These are phyloP conservation scores for Aphanomyces euteiches DNA, from an alignment of 352 stramenopile species.

Conservation along the genomic window DNA sequence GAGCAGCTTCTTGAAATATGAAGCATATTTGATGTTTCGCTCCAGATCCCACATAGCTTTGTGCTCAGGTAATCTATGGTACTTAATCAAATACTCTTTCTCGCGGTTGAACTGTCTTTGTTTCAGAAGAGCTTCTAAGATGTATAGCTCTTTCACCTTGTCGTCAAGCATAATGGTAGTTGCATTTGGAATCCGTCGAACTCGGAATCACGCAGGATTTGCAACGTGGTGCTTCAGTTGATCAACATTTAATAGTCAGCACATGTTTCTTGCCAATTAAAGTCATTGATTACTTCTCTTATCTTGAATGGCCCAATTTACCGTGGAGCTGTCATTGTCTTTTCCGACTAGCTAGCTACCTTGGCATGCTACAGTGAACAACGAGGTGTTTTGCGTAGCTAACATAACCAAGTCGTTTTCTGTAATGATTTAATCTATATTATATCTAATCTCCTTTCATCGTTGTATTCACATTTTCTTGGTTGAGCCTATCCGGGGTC, in stretches of 20 bases:
- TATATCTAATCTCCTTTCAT: constrained; percentile 12
- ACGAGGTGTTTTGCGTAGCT: background rate
- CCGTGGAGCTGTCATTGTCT: background rate
- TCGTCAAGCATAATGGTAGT: background rate
- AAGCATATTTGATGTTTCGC: background rate
- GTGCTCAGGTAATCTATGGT: background rate
- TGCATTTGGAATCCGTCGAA: background rate
- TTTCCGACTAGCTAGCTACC: background rate
- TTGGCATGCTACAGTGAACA: constrained; percentile 10
- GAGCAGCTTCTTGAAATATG: background rate
- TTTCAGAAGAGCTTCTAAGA: background rate
- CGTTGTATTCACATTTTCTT: background rate
- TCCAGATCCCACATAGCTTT: background rate
- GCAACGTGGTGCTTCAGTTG: background rate
- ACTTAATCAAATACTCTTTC: background rate
- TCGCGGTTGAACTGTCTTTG: background rate
- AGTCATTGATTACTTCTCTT: background rate
- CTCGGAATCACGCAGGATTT: background rate
- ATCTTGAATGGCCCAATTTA: background rate
- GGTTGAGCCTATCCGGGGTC: background rate
- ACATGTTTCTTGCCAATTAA: background rate
- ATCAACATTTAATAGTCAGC: background rate
- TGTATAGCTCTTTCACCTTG: background rate
- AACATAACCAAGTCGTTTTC: constrained; percentile 8
- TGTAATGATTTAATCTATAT: no score